Evolutionary conservation across 2,329 filamentous ascomycete species (phyloP), one percentile per base, ranked within the genome.

Genomic region (Clarireedia monteithiana): DNA sequence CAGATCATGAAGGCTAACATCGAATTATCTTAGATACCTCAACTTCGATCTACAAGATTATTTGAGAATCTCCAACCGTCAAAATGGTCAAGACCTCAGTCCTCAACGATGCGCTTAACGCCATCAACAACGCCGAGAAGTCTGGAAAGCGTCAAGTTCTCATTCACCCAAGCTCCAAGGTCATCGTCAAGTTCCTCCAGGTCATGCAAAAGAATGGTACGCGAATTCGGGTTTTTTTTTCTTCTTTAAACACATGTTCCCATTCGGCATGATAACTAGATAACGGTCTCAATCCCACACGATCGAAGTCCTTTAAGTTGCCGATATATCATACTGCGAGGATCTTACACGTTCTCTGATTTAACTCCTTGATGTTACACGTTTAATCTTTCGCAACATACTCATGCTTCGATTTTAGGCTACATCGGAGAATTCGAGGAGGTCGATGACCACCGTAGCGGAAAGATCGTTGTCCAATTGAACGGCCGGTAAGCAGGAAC

Each of bases 61-160:
- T 81, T 81, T 87, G 86, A 91, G 86, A 90, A 90, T 90, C 86
- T 89, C 82, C 72, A 67, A 68, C 82, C 84, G 85, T 75, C 84
- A 96, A 88, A 75, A 99, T 99, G 92, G 91, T 96, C 79, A 91
- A 89, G 82, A 97, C 94, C 73, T 96, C 91, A 76, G 94, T 97
- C 73, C 91, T 99, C 78, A 95, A 97, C 85, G 94, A 99, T 87
- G 91, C 89, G 75, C 88, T 96, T 73, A 96, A 96, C 77, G 83
- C 85, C 82, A 97, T 99, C 88, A 99, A 99, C 91, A 99, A 99
- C 79, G 94, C 94, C 83, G 95, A 99, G 86, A 97, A 99, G 88
- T 83, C 89, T 70, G 94, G 94, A 81, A 97, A 97, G 88, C 91
- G 94, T 74, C 94, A 99, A 82, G 94, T 97, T 74, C 74, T 99